Percentiles rank a stretch among this genome's conserved stretches.
Conservation (phyloP, 148 eudicot species). For the Dysphania ambrosioides region DNA sequence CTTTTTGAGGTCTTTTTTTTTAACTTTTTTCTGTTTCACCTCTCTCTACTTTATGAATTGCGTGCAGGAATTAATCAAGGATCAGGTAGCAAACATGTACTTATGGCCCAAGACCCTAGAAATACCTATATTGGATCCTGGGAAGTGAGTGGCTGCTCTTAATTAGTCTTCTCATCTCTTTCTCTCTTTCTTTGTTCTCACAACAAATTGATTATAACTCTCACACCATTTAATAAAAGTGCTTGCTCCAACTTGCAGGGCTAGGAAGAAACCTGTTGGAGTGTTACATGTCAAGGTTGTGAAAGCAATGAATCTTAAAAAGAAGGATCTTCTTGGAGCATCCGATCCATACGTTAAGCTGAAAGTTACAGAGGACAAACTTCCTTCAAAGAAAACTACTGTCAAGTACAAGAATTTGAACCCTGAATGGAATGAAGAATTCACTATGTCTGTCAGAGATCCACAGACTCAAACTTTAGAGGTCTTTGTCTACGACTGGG, state of each 20-base stretch:
- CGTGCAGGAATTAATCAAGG: conserved; percentile 75
- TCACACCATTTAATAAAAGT: no score
- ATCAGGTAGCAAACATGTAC: conserved; percentile 94
- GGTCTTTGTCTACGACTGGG: conserved; percentile 70
- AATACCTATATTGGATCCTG: conserved; percentile 76
- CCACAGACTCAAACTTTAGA: conserved; percentile 72
- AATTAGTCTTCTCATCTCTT: neutral
- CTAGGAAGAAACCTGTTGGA: conserved; percentile 77
- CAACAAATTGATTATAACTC: neutral
- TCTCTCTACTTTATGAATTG: conserved; percentile 2
- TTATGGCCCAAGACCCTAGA: conserved; percentile 88
- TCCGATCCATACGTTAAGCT: conserved; percentile 87
- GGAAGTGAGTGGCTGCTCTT: conserved; percentile 44
- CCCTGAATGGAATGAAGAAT: conserved; percentile 97
- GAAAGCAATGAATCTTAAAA: conserved; percentile 72
- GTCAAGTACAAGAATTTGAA: conserved; percentile 78
- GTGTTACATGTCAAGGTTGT: conserved; percentile 69
- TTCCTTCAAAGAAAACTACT: conserved; percentile 78
- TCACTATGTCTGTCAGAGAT: conserved; percentile 60
- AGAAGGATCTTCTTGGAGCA: conserved; percentile 80
- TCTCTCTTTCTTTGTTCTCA: neutral
- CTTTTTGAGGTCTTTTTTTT: neutral
- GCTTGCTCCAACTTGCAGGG: conserved; percentile 40
- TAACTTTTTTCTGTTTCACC: no score
- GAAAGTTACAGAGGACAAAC: conserved; percentile 67